Base-by-base conservation (phyloP, 2,329 filamentous ascomycete species). In the Talaromyces piceae region DNA sequence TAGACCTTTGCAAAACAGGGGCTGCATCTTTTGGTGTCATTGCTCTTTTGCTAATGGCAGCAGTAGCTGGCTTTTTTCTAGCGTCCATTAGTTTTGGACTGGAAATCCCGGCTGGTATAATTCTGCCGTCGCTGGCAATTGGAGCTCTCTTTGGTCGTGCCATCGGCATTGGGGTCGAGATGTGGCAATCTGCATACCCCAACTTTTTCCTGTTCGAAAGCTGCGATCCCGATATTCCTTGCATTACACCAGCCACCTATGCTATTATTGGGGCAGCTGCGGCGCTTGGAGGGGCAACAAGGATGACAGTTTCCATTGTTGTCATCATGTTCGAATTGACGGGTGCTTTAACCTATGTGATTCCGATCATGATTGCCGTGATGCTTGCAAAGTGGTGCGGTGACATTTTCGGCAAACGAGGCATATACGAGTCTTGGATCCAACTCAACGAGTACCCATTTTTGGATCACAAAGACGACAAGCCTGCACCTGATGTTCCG, bases 321-420 rank as follows among this genome's bases (percentile, higher is more conserved):
- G 93, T 97, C 62, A 98, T 98, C 72, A 96, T 96, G 87, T 98
- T 98, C 64, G 93, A 98, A 73, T 83, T 98, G 51, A 98, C 93
- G 0, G 93, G 93, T 48, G 93, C 93, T 1, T 78, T 98, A 25
- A 95, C 90, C 1, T 97, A 97, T 65, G 91, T 98, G 45, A 81
- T 98, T 6, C 93, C 93, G 50, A 98, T 97, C 68, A 98, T 98
- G 93, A 88, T 98, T 57, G 90, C 91, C 41, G 93, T 98, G 63
- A 95, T 98, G 91, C 79, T 97, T 41, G 88, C 88, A 56, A 98
- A 98, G 73, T 98, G 93, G 93, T 89, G 95, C 23, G 93, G 91
- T 62, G 93, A 98, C 68, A 91, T 90, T 46, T 91, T 98, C 67
- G 90, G 88, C 23, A 88, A 88, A 51, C 83, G 86, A 46, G 90